These are phyloP conservation scores for Penicillium lividum DNA, from an alignment of 495 filamentous ascomycete species.

Conservation along the genomic window DNA sequence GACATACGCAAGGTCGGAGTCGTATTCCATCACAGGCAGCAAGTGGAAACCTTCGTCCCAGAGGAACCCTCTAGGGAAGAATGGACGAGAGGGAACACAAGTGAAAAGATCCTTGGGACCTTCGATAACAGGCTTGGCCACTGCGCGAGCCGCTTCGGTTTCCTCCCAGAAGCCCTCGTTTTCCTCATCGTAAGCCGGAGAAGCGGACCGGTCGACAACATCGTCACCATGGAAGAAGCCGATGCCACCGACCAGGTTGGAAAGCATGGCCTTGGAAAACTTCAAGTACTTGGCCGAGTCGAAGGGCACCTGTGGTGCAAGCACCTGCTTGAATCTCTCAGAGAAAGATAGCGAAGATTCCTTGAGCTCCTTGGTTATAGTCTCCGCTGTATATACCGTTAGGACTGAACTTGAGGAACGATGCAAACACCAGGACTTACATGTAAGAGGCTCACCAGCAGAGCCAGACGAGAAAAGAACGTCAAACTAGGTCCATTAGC, in stretches of 20 bases:
- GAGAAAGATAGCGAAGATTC: constrained; percentile 66
- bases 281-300: constrained; percentile 66
- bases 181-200: constrained; percentile 90
- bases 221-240: constrained; percentile 91
- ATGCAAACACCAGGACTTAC: constrained; percentile 32
- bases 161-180: constrained; percentile 98
- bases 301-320: constrained; percentile 77
- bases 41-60: constrained; percentile 99
- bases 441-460: constrained; percentile 57
- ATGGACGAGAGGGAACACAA: constrained; percentile 88
- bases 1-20: constrained; percentile 76
- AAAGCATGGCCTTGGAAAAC: constrained; percentile 89
- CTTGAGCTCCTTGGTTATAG: constrained; percentile 69
- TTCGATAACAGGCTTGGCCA: constrained; percentile 64
- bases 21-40: constrained; percentile 89
- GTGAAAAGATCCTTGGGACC: constrained; percentile 90
- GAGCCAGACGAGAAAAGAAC: constrained; percentile 86
- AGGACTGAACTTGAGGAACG: constrained; percentile 27
- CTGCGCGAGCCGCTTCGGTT: constrained; percentile 69
- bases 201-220: constrained; percentile 86
- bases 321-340: constrained; percentile 70
- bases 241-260: constrained; percentile 91
- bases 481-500: constrained; percentile 65
- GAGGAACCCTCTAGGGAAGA: constrained; percentile 94
- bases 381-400: constrained; percentile 51